Percentiles rank a stretch among this genome's conserved stretches.
Evolutionary conservation across 176 grass and related monocot species (phyloP).

Genomic region (Leersia perrieri): DNA sequence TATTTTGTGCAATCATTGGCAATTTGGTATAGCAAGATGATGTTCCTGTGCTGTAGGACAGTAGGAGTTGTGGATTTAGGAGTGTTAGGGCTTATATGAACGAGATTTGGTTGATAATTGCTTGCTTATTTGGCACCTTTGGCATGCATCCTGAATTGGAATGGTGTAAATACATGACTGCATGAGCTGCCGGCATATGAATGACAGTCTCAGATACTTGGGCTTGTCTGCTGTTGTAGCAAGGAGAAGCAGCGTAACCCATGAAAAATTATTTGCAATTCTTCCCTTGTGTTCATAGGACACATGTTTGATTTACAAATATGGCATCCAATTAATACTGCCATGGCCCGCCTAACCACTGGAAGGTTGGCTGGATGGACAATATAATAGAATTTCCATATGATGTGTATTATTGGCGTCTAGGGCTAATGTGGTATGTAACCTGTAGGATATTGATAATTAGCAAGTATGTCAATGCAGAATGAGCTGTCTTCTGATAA

Average conservation of each 20-base stretch:
- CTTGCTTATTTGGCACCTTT: background rate
- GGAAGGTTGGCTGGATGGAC: background rate
- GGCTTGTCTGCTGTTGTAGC: background rate
- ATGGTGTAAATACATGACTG: background rate
- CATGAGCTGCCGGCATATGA: constrained; percentile 21
- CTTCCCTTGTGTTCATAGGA: background rate
- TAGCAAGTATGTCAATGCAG: constrained; percentile 15
- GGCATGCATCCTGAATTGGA: background rate
- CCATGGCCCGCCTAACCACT: constrained; percentile 14
- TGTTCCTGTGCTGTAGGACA: background rate
- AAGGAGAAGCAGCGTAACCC: background rate
- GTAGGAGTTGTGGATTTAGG: background rate
- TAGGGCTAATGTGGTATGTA: constrained; percentile 7
- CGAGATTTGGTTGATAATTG: background rate
- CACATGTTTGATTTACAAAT: background rate
- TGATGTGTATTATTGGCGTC: background rate
- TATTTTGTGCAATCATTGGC: background rate
- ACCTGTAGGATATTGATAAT: constrained; percentile 30
- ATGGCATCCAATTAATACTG: background rate
- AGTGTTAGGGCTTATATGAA: background rate
- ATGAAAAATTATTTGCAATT: background rate
- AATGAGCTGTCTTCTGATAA: constrained; percentile 39
- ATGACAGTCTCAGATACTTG: background rate
- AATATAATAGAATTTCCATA: constrained; percentile 3
- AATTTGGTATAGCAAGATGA: background rate